Evolutionary conservation across 2,329 filamentous ascomycete genomes (phyloP).

Genomic region (Aspergillus sp.): DNA sequence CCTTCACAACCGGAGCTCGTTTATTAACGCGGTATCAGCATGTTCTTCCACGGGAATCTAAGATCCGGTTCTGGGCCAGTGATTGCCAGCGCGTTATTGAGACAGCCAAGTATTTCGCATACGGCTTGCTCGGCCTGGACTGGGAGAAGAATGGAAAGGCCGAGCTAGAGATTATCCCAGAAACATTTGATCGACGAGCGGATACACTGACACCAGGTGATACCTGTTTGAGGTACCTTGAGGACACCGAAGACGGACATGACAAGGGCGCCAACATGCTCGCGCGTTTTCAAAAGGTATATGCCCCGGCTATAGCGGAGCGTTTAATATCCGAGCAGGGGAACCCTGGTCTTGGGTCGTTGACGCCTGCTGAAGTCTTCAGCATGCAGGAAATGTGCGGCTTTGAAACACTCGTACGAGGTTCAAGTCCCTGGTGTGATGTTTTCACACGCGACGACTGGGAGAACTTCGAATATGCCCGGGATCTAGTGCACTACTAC

Average conservation of each 20-base stretch:
- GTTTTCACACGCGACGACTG: slow-evolving; percentile 57
- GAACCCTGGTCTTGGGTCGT: slow-evolving; percentile 38
- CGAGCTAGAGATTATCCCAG: slow-evolving; percentile 54
- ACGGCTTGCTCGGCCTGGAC: slow-evolving; percentile 56
- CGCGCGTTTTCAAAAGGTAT: slow-evolving; percentile 47
- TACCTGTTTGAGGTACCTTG: slow-evolving; percentile 41
- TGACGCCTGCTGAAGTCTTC: slow-evolving; percentile 52
- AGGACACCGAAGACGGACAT: slow-evolving; percentile 46
- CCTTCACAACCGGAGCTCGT: slow-evolving; percentile 55
- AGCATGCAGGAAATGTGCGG: slow-evolving; percentile 64
- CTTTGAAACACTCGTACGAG: slow-evolving; percentile 57
- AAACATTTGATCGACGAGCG: slow-evolving; percentile 50
- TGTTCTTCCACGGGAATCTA: slow-evolving; percentile 39
- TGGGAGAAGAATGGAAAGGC: slow-evolving; percentile 40
- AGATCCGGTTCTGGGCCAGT: slow-evolving; percentile 56
- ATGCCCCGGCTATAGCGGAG: slow-evolving; percentile 48
- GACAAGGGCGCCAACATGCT: slow-evolving; percentile 52
- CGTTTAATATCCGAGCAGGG: slow-evolving; percentile 36
- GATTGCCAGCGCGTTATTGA: slow-evolving; percentile 56
- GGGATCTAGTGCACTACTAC: slow-evolving; percentile 60
- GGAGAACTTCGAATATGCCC: slow-evolving; percentile 58
- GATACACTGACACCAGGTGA: slow-evolving; percentile 59
- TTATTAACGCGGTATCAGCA: slow-evolving; percentile 55
- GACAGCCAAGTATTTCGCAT: slow-evolving; percentile 56
- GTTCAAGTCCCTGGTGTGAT: slow-evolving; percentile 56